These are phyloP conservation scores for Arabidopsis hybrid DNA, from an alignment of 441 rosid genomes.

Conservation along the genomic window DNA sequence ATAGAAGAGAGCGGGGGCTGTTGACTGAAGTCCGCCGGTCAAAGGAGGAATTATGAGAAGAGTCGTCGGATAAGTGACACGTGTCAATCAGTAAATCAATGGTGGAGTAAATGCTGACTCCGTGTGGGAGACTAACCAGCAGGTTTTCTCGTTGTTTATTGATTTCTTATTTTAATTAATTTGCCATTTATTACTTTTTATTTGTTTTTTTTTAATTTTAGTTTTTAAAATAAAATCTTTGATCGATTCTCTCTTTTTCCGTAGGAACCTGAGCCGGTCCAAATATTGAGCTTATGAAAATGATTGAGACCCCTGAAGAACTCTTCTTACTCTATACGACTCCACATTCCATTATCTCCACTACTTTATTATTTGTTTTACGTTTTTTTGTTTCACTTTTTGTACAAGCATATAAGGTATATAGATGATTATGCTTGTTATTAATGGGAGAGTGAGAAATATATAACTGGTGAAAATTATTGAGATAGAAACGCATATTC, in stretches of 20 bases:
- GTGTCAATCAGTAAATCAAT: slow-evolving; percentile 45
- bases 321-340: slow-evolving; percentile 38
- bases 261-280: slow-evolving; percentile 57
- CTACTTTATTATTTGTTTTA: slow-evolving; percentile 1
- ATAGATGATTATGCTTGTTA: background rate
- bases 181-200: slow-evolving; percentile 3
- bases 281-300: slow-evolving; percentile 62
- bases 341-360: slow-evolving; percentile 24
- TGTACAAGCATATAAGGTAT: background rate
- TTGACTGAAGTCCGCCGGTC: slow-evolving; percentile 53
- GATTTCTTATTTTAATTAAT: slow-evolving; percentile 6
- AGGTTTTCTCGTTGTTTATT: slow-evolving; percentile 44
- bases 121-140: slow-evolving; percentile 72
- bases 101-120: slow-evolving; percentile 23
- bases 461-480: slow-evolving; percentile 31
- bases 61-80: slow-evolving; percentile 50
- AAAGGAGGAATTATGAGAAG: slow-evolving; percentile 50
- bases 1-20: slow-evolving; percentile 40
- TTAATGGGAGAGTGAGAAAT: background rate
- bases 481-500: slow-evolving; percentile 31
- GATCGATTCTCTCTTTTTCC: slow-evolving; percentile 11
- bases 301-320: slow-evolving; percentile 59
- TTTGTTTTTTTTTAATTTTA: background rate
- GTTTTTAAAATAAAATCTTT: background rate
- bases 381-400: background rate